Evolutionary conservation across 164 flowering plant species (phyloP), one percentile per base, ranked within the genome.

Genomic region (Chimonanthus salicifolius): DNA sequence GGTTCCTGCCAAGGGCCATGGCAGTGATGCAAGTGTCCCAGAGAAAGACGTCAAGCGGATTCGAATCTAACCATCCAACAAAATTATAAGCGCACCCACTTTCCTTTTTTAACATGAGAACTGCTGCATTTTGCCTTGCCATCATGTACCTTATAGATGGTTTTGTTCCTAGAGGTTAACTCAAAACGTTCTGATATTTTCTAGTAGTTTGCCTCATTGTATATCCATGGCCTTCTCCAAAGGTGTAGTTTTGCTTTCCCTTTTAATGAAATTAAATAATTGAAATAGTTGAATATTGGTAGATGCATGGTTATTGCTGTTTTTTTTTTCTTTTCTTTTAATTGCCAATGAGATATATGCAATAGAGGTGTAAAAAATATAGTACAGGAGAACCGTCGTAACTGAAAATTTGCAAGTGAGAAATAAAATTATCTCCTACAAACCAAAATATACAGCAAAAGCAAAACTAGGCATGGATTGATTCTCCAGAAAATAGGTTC

Each of bases 1-100:
- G 33, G 74, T 60, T 67, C 72, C 83, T 58, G 73, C 5, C 15
- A 69, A 68, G 43, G 89, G 89, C 51, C 80, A 75, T 45, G 84
- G 83, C 7, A 75, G 71, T 71, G 98, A 94, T 79, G 86, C 72
- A 21, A 88, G 78, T 75, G 98, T 94, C 49, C 97, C 97, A 16
- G 89, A 88, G 78, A 83, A 68, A 67, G 97, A 90, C 75, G 84
- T 87, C 66, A 92, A 90, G 79, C 78, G 91, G 71, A 18, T 88
- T 13, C 85, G 89, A 64, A 58, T 76, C 58, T 82, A 69, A 71
- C 7, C 49, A 44, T 7, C 68, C 9, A 10, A 54, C 45, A 45
- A 46, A 11, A 18, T 13, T 13, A 47, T 54, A n/a, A 33, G 21
- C 18, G 58, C 46, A 48, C 47, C 65, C 64, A 44, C 47, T 13